phyloP scores from a whole-genome alignment of 2,329 filamentous ascomycete genomes.

The Neonectria punicea region DNA sequence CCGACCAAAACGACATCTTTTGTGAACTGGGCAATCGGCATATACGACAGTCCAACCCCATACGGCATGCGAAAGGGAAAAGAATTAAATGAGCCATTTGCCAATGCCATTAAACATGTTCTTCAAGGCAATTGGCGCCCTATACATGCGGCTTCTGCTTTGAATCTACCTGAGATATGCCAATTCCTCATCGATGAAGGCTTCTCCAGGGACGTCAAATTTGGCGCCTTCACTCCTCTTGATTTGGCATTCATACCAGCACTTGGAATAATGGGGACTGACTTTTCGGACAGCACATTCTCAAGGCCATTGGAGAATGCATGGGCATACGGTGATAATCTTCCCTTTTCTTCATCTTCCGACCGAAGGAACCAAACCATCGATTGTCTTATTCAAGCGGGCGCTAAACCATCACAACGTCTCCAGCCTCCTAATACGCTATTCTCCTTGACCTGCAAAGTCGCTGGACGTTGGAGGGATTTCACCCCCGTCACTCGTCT shows the following conservation, averaged over 20 bases:
- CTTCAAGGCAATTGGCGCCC: neutral
- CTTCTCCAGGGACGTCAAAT: neutral
- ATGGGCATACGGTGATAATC: too few relatives aligned
- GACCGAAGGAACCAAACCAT: slow-evolving; percentile 3
- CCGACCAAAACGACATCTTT: neutral
- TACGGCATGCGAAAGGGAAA: too few relatives aligned
- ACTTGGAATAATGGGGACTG: neutral
- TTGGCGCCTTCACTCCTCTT: neutral
- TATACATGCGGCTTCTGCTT: slow-evolving; percentile 22
- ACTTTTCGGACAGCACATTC: neutral
- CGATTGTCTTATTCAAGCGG: neutral
- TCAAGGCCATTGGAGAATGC: neutral
- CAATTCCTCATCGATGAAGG: neutral
- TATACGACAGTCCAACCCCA: too few relatives aligned
- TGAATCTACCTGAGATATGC: slow-evolving; percentile 24
- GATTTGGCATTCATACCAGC: neutral
- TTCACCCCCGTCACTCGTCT: neutral
- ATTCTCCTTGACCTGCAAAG: neutral
- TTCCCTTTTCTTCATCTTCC: neutral
- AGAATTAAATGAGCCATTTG: too few relatives aligned
- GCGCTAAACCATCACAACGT: neutral
- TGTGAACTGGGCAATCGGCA: slow-evolving; percentile 8
- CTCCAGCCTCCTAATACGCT: neutral
- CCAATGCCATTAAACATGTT: neutral
- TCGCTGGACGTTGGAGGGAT: neutral